These are phyloP conservation scores for Trichophyton schoenleinii DNA, from an alignment of 2,329 filamentous ascomycete species.

Conservation along the genomic window DNA sequence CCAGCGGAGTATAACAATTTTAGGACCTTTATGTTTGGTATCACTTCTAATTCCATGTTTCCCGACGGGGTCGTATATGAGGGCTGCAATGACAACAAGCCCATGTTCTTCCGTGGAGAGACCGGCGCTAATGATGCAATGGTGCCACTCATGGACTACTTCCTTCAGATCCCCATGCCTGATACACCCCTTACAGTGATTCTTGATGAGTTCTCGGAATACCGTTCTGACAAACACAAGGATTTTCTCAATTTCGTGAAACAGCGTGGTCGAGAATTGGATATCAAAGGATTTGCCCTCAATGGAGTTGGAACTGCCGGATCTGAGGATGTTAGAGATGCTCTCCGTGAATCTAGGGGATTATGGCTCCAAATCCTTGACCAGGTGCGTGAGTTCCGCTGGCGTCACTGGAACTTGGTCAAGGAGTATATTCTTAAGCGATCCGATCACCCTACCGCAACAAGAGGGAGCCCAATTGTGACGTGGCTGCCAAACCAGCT, in stretches of 20 bases:
- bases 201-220: not conserved
- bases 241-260: not conserved
- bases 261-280: not conserved
- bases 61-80: not conserved
- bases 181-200: not conserved
- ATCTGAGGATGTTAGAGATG: not conserved
- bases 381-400: not conserved
- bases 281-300: not conserved
- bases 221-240: slow-evolving; percentile 1
- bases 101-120: slow-evolving; percentile 1
- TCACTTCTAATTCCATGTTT: slow-evolving; percentile 1
- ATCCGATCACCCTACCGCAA: not conserved
- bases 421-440: slow-evolving; percentile 1
- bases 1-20: not conserved
- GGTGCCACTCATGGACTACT: not conserved
- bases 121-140: slow-evolving; percentile 1
- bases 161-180: not conserved
- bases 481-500: slow-evolving; percentile 38
- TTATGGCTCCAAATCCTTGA: not conserved
- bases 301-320: not conserved
- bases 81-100: not conserved
- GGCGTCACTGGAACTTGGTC: not conserved
- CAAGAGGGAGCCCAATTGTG: not conserved
- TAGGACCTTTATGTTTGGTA: not conserved
- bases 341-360: not conserved